Base-by-base conservation (phyloP, 495 filamentous ascomycete species). In the Peziza echinospora region DNA sequence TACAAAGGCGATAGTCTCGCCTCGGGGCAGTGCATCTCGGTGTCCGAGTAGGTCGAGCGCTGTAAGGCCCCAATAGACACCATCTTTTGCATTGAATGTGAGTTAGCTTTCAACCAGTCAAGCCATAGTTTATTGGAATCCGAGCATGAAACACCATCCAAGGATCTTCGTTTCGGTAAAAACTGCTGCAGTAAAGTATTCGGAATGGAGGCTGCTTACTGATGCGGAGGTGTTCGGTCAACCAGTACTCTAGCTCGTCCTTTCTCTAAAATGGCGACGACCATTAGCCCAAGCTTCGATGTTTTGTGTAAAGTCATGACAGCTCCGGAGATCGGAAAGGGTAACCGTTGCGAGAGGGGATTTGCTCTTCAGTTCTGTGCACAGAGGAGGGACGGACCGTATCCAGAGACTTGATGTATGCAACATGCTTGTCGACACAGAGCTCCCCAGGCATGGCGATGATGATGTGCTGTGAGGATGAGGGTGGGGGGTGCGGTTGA, bases 171-270 rank as follows among this genome's bases (percentile, higher is more conserved):
- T n/a, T n/a, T n/a, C n/a, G n/a, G n/a, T n/a, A n/a, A n/a, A n/a
- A n/a, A n/a, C n/a, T n/a, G n/a, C n/a, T n/a, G n/a, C n/a, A n/a
- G n/a, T n/a, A n/a, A n/a, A n/a, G n/a, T n/a, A n/a, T n/a, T n/a
- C n/a, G n/a, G n/a, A n/a, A n/a, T n/a, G 16, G 41, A 43, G 2
- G n/a, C 11, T 43, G 41, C 41, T 2, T 43, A 43, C 41, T 43
- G 25, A 96, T 67, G 41, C 89, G 82, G 45, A 97, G 74, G 57
- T 97, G 89, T 63, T 94, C 85, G 5, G 91, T 96, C 52, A 94
- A 71, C 77, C 85, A 92, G 65, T 96, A 96, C 60, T 94, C 85
- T 49, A 93, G 75, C 59, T 92, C 84, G 64, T 94, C 85, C 64
- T 79, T 82, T 51, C 80, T 71, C 77, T 83, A 6, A 11, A 37